These are phyloP conservation scores for Meripilus lineatus DNA, from an alignment of 1,284 basidiomycete species.

Conservation along the genomic window DNA sequence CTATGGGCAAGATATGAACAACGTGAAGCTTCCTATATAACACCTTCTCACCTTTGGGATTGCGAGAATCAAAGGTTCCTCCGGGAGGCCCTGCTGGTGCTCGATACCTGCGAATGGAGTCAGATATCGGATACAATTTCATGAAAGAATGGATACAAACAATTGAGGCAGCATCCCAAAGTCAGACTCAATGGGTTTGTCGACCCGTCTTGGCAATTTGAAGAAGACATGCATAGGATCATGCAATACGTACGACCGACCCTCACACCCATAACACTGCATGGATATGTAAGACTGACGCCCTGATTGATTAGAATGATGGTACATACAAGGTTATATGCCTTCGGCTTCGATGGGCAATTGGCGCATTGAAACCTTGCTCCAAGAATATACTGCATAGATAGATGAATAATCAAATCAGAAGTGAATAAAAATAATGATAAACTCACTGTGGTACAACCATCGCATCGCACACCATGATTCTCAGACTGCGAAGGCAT, in stretches of 20 bases:
- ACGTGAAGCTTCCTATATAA: too few species aligned
- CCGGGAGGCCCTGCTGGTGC: slow-evolving; percentile 57
- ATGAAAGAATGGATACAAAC: slow-evolving; percentile 32
- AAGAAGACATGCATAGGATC: slow-evolving; percentile 84
- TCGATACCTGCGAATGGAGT: slow-evolving; percentile 46
- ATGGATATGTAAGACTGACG: not conserved
- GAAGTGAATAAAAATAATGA: not conserved
- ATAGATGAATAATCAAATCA: not conserved
- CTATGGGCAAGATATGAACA: slow-evolving; percentile 34
- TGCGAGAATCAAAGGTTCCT: slow-evolving; percentile 32
- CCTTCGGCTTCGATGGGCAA: slow-evolving; percentile 58
- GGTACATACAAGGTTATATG: slow-evolving; percentile 58
- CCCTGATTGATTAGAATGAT: not conserved
- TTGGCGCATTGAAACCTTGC: slow-evolving; percentile 74
- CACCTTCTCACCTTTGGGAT: slow-evolving; percentile 57
- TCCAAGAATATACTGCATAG: slow-evolving; percentile 55
- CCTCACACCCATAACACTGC: slow-evolving; percentile 80
- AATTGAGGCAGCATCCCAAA: slow-evolving; percentile 65
- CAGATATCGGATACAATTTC: slow-evolving; percentile 1
- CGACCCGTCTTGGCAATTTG: slow-evolving; percentile 76
- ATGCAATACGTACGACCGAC: slow-evolving; percentile 71
- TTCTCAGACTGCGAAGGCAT: slow-evolving; percentile 40
- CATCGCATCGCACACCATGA: slow-evolving; percentile 31
- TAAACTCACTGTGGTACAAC: slow-evolving; percentile 49
- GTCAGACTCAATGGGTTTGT: slow-evolving; percentile 58